These are phyloP conservation scores for Neopestalotiopsis clavispora DNA, from an alignment of 2,329 filamentous ascomycete species.

Conservation along the genomic window DNA sequence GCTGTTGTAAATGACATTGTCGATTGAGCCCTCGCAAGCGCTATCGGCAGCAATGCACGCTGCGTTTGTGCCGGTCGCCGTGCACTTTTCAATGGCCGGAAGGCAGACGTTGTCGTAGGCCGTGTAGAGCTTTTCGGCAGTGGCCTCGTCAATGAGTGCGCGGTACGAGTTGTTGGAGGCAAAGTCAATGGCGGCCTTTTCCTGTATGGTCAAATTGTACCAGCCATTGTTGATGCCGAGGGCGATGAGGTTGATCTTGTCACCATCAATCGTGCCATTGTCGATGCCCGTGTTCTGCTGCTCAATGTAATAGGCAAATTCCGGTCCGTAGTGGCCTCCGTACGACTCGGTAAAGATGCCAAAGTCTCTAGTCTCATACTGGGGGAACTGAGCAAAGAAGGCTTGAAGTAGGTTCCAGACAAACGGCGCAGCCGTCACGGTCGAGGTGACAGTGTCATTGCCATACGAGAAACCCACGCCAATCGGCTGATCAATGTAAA, in stretches of 20 bases:
- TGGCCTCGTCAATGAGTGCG: conserved; percentile 11
- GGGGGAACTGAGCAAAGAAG: conserved; percentile 43
- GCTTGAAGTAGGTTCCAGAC: conserved; percentile 48
- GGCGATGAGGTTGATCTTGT: conserved; percentile 28
- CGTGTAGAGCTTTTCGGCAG: conserved; percentile 15
- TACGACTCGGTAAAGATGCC: conserved; percentile 36
- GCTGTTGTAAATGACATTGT: conserved; percentile 34
- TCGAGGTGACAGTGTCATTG: conserved; percentile 46
- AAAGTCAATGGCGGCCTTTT: conserved; percentile 24
- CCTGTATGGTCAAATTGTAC: conserved; percentile 29
- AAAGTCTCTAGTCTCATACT: conserved; percentile 55
- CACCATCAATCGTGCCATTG: conserved; percentile 22
- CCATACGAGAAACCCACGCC: conserved; percentile 41
- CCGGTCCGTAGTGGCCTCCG: conserved; percentile 36
- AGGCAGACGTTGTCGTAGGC: conserved; percentile 23
- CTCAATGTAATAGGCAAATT: conserved; percentile 32
- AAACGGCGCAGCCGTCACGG: conserved; percentile 44
- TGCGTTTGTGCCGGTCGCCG: conserved; percentile 8
- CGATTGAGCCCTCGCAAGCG: conserved; percentile 31
- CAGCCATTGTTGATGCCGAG: conserved; percentile 35
- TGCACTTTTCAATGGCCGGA: conserved; percentile 20
- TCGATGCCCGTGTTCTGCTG: conserved; percentile 30
- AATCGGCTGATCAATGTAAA: conserved; percentile 71
- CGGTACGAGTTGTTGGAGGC: conserved; percentile 25
- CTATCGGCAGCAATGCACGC: conserved; percentile 21